Percentiles rank a stretch among this genome's conserved stretches.
Evolutionary conservation across 1,284 basidiomycete genomes (phyloP).

Genomic region (Rhodotorula sp.): DNA sequence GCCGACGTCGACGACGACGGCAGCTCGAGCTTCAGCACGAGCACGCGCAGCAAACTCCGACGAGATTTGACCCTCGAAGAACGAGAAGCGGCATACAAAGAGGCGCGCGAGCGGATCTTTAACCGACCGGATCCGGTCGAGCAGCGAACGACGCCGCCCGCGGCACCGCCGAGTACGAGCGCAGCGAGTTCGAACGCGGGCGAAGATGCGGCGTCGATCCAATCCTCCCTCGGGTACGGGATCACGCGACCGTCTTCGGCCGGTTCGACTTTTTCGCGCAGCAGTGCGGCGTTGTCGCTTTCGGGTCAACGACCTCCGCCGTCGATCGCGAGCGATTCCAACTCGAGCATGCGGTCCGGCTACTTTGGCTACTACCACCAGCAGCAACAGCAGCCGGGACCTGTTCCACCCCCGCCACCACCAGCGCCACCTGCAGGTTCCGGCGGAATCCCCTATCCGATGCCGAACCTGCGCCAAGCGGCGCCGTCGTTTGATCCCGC

Average conservation of each 20-base stretch:
- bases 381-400: neutral
- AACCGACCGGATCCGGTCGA: conserved; percentile 6
- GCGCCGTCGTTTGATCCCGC: conserved; percentile 36
- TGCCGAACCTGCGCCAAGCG: conserved; percentile 20
- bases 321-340: conserved; percentile 27
- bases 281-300: conserved; percentile 30
- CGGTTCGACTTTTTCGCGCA: conserved; percentile 35
- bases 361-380: conserved; percentile 8
- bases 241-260: conserved; percentile 36
- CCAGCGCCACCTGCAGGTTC: neutral
- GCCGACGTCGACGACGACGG: conserved; percentile 32
- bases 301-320: conserved; percentile 30
- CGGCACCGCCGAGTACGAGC: conserved; percentile 13
- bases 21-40: conserved; percentile 5
- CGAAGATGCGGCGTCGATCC: conserved; percentile 8
- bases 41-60: conserved; percentile 9
- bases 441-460: neutral
- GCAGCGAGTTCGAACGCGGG: conserved; percentile 6
- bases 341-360: conserved; percentile 15
- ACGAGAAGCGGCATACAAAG: conserved; percentile 40
- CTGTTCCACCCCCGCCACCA: no score
- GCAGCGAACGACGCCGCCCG: neutral
- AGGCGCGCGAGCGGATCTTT: conserved; percentile 44
- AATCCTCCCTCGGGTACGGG: conserved; percentile 3
- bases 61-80: conserved; percentile 36